Base-by-base conservation (phyloP, 148 eudicot genomes). In the Arctostaphylos glauca region DNA sequence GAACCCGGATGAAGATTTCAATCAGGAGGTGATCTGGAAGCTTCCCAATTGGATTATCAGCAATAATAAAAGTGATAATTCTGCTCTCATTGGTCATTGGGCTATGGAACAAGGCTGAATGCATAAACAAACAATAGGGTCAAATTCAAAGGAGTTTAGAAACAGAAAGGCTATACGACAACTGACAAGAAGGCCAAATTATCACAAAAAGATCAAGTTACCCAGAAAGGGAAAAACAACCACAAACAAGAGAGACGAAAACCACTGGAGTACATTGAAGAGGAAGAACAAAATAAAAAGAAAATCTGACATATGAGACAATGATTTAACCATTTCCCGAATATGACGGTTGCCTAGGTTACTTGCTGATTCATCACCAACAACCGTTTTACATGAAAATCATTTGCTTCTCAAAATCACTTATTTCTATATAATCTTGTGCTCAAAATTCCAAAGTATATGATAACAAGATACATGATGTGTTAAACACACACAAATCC, bases 1-100 rank as follows among this genome's bases (percentile, higher is more conserved):
- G 97, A 48, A 94, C 89, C 83, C 95, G 94, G 70, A 92, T 88
- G 66, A 94, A 91, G 68, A 94, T 91, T 78, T 94, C 97, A 79
- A 90, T 85, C 41, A 94, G 83, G 53, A 94, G 83, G 84, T 94
- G 95, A 88, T 92, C 97, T 23, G 97, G 97, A 44, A 94, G 92
- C 86, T 87, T 88, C 72, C 64, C 87, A 83, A 91, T 60, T 59
- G 89, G 80, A 74, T 77, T 86, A 48, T 91, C 91, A 80, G 68
- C 80, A 44, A 81, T 80, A 85, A 53, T 14, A 5, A 47, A 52
- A 49, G 60, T 76, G 23, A 49, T 83, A 83, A 62, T 77, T 82
- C 67, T 87, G 74, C 55, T 23, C 52, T 77, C 82, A 48, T 76
- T 64, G 9, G 80, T 85, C 92, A 86, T 86, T 6, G n/a, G 81